Percentiles rank a stretch among this genome's conserved stretches.
Conservation (phyloP, 306 rosid species). For the Medicago ruthenica region DNA sequence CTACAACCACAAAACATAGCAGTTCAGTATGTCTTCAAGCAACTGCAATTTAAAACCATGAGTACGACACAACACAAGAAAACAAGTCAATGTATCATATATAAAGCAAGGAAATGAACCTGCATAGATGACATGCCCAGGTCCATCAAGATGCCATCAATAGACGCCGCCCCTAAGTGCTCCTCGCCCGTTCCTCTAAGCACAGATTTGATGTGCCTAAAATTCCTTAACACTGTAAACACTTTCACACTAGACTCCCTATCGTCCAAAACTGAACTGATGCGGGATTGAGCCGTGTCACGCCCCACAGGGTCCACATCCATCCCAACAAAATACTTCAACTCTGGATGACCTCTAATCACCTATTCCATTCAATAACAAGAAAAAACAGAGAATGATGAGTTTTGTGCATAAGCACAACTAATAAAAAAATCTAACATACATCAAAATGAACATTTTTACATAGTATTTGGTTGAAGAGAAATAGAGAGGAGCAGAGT, state of each 20-base stretch:
- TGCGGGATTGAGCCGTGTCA: conserved; percentile 62
- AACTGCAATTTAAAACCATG: neutral
- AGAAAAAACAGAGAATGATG: neutral
- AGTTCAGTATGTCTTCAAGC: neutral
- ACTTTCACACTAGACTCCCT: conserved; percentile 43
- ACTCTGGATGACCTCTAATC: conserved; percentile 79
- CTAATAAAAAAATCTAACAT: neutral
- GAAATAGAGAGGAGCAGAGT: neutral
- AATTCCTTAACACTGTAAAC: conserved; percentile 68
- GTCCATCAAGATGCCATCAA: conserved; percentile 93
- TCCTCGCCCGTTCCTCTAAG: conserved; percentile 60
- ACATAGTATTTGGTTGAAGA: neutral
- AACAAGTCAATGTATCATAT: neutral
- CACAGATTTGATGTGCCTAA: conserved; percentile 62
- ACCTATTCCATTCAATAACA: conserved; percentile 54
- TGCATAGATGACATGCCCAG: conserved; percentile 99
- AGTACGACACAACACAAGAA: neutral
- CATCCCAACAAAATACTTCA: conserved; percentile 75
- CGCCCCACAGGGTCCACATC: conserved; percentile 85
- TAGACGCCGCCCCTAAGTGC: conserved; percentile 42
- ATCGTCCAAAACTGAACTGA: conserved; percentile 45
- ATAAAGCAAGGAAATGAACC: conserved; percentile 45
- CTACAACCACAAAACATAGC: neutral
- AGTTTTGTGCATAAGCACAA: neutral
- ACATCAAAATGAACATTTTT: neutral